Percentiles rank a stretch among this genome's conserved stretches.
Evolutionary conservation across 164 flowering plant genomes (phyloP).

Genomic region (Aristolochia contorta): DNA sequence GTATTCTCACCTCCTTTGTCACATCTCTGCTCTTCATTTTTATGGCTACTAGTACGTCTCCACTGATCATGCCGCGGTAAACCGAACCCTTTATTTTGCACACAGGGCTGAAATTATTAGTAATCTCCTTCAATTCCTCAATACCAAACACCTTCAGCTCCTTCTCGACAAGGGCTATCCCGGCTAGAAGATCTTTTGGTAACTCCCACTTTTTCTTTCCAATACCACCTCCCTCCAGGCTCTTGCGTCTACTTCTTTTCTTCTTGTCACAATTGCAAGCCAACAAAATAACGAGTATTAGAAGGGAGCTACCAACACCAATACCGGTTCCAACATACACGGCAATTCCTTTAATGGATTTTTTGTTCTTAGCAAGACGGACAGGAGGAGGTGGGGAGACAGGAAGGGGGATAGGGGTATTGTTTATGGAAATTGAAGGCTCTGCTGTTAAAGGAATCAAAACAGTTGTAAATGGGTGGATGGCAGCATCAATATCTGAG

Average conservation of each 20-base stretch:
- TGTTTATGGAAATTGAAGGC: slow-evolving; percentile 24
- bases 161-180: slow-evolving; percentile 28
- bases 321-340: slow-evolving; percentile 30
- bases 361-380: background rate
- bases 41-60: slow-evolving; percentile 28
- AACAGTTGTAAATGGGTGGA: slow-evolving; percentile 39
- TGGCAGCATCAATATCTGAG: background rate
- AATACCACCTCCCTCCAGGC: background rate
- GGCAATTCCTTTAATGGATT: slow-evolving; percentile 30
- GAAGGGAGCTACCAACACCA: slow-evolving; percentile 19
- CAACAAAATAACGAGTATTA: slow-evolving; percentile 12
- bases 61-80: slow-evolving; percentile 31
- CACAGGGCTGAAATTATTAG: slow-evolving; percentile 35
- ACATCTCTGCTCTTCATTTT: slow-evolving; percentile 32
- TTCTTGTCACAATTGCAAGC: slow-evolving; percentile 14
- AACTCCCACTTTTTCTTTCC: slow-evolving; percentile 9
- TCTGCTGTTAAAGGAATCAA: slow-evolving; percentile 37
- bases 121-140: slow-evolving; percentile 38
- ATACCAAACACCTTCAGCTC: slow-evolving; percentile 22
- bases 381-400: slow-evolving; percentile 8
- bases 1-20: slow-evolving; percentile 39
- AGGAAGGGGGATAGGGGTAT: slow-evolving; percentile 14
- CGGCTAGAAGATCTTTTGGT: slow-evolving; percentile 25
- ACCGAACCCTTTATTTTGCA: slow-evolving; percentile 40
- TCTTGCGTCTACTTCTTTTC: background rate